These are phyloP conservation scores for Stachybotrys echinatus DNA, from an alignment of 2,329 filamentous ascomycete genomes.

Conservation along the genomic window DNA sequence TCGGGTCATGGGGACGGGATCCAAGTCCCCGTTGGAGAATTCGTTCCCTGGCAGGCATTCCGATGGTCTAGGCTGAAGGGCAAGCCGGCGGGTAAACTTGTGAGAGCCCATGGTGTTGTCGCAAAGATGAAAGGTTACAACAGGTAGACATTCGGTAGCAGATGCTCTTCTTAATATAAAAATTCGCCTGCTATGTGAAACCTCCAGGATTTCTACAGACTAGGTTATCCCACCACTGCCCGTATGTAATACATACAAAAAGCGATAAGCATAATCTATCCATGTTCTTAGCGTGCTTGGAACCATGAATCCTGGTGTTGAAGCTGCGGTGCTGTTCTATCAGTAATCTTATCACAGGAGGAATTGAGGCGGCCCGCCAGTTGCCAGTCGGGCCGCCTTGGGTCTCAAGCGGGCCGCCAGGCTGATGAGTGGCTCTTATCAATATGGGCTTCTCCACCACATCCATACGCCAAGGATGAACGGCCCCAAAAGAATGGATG, in stretches of 20 bases:
- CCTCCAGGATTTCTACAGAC: neutral
- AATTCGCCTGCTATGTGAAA: neutral
- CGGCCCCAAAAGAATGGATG: neutral
- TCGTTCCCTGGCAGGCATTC: slow-evolving; percentile 6
- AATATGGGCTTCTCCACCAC: neutral
- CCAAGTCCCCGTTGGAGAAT: slow-evolving; percentile 12
- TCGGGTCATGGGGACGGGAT: slow-evolving; percentile 10
- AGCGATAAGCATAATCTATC: neutral
- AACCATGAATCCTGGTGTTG: no score
- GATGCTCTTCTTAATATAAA: neutral
- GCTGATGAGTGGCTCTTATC: neutral
- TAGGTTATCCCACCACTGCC: neutral
- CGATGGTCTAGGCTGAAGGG: slow-evolving; percentile 5
- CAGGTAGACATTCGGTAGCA: neutral
- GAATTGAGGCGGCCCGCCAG: neutral
- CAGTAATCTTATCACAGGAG: neutral
- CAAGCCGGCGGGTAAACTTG: slow-evolving; percentile 2
- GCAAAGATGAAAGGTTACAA: neutral
- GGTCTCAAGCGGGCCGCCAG: neutral
- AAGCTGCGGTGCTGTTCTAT: neutral
- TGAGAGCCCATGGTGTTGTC: slow-evolving; percentile 2
- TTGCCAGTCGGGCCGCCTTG: neutral
- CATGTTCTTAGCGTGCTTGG: neutral
- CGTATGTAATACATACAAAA: neutral
- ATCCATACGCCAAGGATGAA: no score